These are phyloP conservation scores for Linnemannia hyalina DNA, from an alignment of 192 early-diverging fungal species.

Conservation along the genomic window DNA sequence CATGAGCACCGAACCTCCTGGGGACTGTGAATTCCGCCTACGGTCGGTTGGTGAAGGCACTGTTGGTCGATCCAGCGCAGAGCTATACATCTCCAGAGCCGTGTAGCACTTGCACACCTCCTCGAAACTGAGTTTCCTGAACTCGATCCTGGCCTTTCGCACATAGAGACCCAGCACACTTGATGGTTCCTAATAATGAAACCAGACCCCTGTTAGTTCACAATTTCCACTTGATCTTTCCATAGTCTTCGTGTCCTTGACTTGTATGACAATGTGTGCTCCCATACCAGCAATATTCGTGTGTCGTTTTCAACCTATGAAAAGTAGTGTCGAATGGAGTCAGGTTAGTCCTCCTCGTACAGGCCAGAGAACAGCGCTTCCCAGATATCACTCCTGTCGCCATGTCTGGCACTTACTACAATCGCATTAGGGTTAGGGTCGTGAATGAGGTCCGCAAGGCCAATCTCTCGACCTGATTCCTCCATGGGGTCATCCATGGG, in stretches of 20 bases:
- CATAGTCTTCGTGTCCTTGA: neutral
- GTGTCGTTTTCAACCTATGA: neutral
- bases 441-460: constrained; percentile 20
- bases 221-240: neutral
- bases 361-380: neutral
- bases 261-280: neutral
- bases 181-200: constrained; percentile 32
- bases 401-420: neutral
- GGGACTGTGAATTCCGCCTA: neutral
- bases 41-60: neutral
- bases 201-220: neutral
- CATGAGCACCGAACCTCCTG: neutral
- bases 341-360: neutral
- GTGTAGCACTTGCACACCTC: constrained; percentile 31
- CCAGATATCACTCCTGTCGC: neutral
- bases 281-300: neutral
- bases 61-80: neutral
- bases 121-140: constrained; percentile 39
- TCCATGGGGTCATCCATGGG: neutral
- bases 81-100: constrained; percentile 43
- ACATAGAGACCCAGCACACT: constrained; percentile 59
- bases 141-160: constrained; percentile 54
- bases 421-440: too few species aligned
- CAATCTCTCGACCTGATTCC: neutral
- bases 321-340: neutral